A percentile compares a stretch with the other conserved stretches of the same genome.
These are phyloP conservation scores for Boletellus dicymbophilus DNA, from an alignment of 1,284 basidiomycete species.

Conservation along the genomic window DNA sequence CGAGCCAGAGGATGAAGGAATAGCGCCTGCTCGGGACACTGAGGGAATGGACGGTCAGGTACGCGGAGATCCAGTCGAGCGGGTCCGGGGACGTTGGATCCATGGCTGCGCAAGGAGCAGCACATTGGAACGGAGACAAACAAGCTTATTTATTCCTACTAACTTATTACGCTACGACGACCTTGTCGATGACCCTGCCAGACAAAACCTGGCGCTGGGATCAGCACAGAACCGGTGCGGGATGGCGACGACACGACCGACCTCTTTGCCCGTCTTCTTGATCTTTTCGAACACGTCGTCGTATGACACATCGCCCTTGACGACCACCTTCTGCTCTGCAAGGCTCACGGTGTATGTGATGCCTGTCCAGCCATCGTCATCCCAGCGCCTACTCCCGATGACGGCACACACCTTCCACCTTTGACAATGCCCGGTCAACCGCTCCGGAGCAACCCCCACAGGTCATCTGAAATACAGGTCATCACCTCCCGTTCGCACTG, in stretches of 20 bases:
- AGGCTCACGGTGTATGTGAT: conserved; percentile 64
- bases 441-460: conserved; percentile 84
- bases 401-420: conserved; percentile 56
- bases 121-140: too few relatives aligned
- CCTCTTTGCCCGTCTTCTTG: conserved; percentile 88
- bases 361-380: conserved; percentile 36
- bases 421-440: conserved; percentile 70
- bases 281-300: conserved; percentile 74
- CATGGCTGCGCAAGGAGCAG: conserved; percentile 26
- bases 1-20: conserved; percentile 56
- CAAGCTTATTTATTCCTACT: too few relatives aligned
- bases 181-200: neutral
- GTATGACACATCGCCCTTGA: conserved; percentile 63
- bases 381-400: neutral
- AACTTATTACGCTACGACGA: too few relatives aligned
- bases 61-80: conserved; percentile 56
- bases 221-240: neutral
- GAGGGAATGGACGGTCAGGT: conserved; percentile 54
- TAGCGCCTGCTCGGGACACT: conserved; percentile 55
- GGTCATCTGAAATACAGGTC: conserved; percentile 61
- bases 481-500: neutral
- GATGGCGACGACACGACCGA: conserved; percentile 24
- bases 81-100: conserved; percentile 48
- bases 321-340: conserved; percentile 71
- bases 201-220: conserved; percentile 12